phyloP scores from a whole-genome alignment of 2,329 filamentous ascomycete genomes.

The Lachnellula suecica region DNA sequence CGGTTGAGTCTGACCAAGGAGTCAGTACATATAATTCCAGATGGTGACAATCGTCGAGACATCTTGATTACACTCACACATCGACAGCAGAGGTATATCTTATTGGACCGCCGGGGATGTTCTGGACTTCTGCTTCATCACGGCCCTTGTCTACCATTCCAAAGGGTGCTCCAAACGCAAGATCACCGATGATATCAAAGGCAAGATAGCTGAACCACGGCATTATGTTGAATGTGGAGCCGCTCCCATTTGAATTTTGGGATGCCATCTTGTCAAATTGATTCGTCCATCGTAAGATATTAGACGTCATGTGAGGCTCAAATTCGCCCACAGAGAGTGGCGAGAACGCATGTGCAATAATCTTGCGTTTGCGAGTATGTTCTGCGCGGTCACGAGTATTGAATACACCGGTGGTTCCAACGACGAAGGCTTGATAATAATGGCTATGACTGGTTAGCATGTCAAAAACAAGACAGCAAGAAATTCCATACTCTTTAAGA shows the following conservation, averaged over 20 bases:
- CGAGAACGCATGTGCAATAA: constrained; percentile 83
- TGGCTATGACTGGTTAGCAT: no score
- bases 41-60: no score
- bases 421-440: constrained; percentile 91
- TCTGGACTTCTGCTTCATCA: constrained; percentile 73
- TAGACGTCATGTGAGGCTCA: constrained; percentile 83
- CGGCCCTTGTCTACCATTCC: constrained; percentile 78
- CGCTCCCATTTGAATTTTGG: constrained; percentile 40
- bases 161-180: constrained; percentile 76
- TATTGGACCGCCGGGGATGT: constrained; percentile 57
- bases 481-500: constrained; percentile 62
- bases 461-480: no score
- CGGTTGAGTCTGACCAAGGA: no score
- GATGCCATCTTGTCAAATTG: constrained; percentile 72
- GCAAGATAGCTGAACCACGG: constrained; percentile 75
- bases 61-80: no score
- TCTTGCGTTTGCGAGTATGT: constrained; percentile 87
- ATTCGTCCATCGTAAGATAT: constrained; percentile 70
- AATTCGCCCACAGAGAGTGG: constrained; percentile 80
- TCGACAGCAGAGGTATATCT: constrained; percentile 78
- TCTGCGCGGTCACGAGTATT: constrained; percentile 82
- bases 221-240: constrained; percentile 69
- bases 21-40: no score
- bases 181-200: constrained; percentile 52
- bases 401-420: constrained; percentile 82